Percentiles rank a stretch among this genome's conserved stretches.
Conservation (phyloP, 116 monocot species). For the Phalaenopsis hybrid region DNA sequence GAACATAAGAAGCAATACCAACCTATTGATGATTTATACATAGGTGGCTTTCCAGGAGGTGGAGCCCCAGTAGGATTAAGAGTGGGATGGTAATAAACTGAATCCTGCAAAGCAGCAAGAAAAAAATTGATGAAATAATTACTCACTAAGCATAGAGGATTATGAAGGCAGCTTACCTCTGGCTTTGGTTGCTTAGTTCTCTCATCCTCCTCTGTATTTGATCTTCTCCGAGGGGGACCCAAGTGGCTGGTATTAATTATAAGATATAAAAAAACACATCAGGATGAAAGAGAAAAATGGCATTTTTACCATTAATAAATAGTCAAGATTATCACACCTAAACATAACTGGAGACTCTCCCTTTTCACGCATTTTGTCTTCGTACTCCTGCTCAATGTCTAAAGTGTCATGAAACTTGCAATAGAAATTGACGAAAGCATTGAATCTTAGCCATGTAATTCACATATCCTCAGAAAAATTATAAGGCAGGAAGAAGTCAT, state of each 20-base stretch:
- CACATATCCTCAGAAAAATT: neutral
- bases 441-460: constrained; percentile 1
- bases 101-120: constrained; percentile 52
- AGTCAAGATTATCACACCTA: constrained; percentile 50
- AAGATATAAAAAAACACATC: constrained; percentile 3
- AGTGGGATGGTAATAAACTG: constrained; percentile 97
- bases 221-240: constrained; percentile 58
- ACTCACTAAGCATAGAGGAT: neutral
- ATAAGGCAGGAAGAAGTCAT: neutral
- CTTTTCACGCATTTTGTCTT: constrained; percentile 94
- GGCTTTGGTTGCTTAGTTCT: constrained; percentile 71
- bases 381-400: constrained; percentile 66
- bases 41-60: constrained; percentile 98
- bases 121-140: neutral
- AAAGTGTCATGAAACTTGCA: neutral
- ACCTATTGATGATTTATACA: constrained; percentile 98
- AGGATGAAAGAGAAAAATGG: constrained; percentile 6
- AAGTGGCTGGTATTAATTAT: constrained; percentile 53
- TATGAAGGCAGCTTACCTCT: constrained; percentile 47
- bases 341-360: constrained; percentile 96
- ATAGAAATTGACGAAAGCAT: neutral
- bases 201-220: constrained; percentile 73
- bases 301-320: neutral
- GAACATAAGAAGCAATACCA: neutral
- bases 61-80: constrained; percentile 95